Percentiles rank a stretch among this genome's conserved stretches.
These are phyloP conservation scores for Voacanga thouarsii DNA, from an alignment of 257 asterid genomes.

Conservation along the genomic window DNA sequence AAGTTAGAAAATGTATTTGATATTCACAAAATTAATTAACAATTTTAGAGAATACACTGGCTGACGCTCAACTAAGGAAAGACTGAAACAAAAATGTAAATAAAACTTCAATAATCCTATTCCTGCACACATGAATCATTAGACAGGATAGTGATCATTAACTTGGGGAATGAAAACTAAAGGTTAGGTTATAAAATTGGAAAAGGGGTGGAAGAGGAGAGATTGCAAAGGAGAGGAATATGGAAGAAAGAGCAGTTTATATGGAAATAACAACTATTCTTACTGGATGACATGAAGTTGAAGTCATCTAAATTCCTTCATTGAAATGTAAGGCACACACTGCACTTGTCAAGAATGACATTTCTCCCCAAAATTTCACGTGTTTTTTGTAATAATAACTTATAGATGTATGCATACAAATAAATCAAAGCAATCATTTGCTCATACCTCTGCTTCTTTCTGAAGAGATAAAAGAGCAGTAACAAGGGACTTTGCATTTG, in stretches of 20 bases:
- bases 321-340: neutral
- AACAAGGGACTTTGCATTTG: conserved; percentile 69
- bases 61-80: neutral
- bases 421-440: neutral
- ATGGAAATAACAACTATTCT: neutral
- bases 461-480: conserved; percentile 64
- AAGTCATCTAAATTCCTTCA: neutral
- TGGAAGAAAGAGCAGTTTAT: neutral
- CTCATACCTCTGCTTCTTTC: conserved; percentile 64
- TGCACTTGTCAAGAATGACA: neutral
- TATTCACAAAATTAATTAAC: neutral
- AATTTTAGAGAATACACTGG: neutral
- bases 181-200: neutral
- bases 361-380: neutral
- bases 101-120: neutral
- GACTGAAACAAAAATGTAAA: neutral
- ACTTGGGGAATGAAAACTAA: neutral
- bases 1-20: neutral
- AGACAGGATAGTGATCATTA: neutral
- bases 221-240: neutral
- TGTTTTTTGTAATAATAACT: neutral
- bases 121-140: neutral
- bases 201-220: neutral
- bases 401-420: neutral
- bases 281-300: neutral